Evolutionary conservation across 192 early-diverging fungal species (phyloP).

Genomic region (Phycomyces nitens): DNA sequence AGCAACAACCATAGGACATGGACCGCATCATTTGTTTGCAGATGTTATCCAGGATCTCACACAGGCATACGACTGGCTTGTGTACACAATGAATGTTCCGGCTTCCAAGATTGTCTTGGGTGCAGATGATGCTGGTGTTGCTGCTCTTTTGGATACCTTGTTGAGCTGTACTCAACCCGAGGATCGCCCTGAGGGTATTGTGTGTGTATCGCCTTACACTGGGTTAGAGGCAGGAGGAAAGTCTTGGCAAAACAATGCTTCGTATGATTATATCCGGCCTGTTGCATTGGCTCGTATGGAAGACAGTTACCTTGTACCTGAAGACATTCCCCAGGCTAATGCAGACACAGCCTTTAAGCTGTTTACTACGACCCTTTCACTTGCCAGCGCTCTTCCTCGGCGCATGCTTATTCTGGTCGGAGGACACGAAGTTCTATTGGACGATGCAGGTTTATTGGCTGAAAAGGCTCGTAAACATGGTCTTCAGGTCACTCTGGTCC

Average conservation of each 20-base stretch:
- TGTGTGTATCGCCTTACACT: constrained; percentile 21
- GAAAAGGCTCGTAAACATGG: constrained; percentile 2
- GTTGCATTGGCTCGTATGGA: constrained; percentile 14
- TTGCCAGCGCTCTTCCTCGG: background rate
- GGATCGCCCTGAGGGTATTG: constrained; percentile 4
- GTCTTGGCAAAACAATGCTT: constrained; percentile 16
- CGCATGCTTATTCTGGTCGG: constrained; percentile 14
- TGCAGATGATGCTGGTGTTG: constrained; percentile 21
- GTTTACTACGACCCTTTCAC: background rate
- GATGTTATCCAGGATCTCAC: constrained; percentile 7
- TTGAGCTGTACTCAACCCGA: background rate
- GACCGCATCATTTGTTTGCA: constrained; percentile 3
- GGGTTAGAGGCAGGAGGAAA: constrained; percentile 21
- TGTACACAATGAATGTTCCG: background rate
- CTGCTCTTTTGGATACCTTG: constrained; percentile 9
- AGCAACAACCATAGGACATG: background rate
- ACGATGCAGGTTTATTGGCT: constrained; percentile 18
- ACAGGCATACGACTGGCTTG: constrained; percentile 14
- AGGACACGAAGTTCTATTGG: constrained; percentile 17
- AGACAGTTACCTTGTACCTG: background rate
- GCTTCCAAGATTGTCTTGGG: constrained; percentile 13
- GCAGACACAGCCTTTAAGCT: background rate
- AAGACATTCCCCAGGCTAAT: constrained; percentile 1
- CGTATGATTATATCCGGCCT: constrained; percentile 1
- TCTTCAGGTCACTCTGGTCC: constrained; percentile 9